phyloP scores from a whole-genome alignment of 768 basidiomycete species.

The Fomitopsis serialis region DNA sequence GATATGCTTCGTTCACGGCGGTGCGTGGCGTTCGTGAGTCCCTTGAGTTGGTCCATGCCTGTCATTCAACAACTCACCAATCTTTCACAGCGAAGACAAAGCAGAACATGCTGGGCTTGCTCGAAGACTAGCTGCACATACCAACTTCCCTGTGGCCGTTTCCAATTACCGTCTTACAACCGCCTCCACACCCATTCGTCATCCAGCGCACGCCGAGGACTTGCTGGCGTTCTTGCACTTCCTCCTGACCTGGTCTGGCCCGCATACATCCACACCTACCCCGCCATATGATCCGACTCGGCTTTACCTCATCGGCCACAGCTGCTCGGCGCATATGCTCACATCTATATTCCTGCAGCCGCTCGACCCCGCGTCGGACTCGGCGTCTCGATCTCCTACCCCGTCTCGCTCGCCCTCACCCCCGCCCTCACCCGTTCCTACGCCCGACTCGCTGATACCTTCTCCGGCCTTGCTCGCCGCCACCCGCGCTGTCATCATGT shows the following conservation, averaged over 20 bases:
- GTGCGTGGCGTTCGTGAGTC: slow-evolving; percentile 75
- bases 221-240: slow-evolving; percentile 56
- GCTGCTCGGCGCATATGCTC: slow-evolving; percentile 80
- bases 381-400: slow-evolving; percentile 36
- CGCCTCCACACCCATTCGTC: slow-evolving; percentile 37
- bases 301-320: slow-evolving; percentile 70
- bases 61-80: neutral
- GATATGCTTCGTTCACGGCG: slow-evolving; percentile 75
- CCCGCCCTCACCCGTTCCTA: slow-evolving; percentile 41
- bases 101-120: slow-evolving; percentile 50
- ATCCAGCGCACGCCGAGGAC: slow-evolving; percentile 72
- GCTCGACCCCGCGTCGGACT: slow-evolving; percentile 19
- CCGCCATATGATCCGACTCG: slow-evolving; percentile 32
- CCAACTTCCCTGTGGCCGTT: slow-evolving; percentile 56
- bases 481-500: slow-evolving; percentile 51
- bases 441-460: slow-evolving; percentile 35
- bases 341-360: slow-evolving; percentile 57
- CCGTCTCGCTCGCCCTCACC: slow-evolving; percentile 36
- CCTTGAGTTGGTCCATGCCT: neutral
- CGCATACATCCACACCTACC: slow-evolving; percentile 14
- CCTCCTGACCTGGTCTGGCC: slow-evolving; percentile 42
- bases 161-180: slow-evolving; percentile 76
- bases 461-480: slow-evolving; percentile 34
- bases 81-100: slow-evolving; percentile 63
- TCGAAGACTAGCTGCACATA: slow-evolving; percentile 40